Base-by-base conservation (phyloP, 106 monocot species). In the Dioscorea zingiberensis region DNA sequence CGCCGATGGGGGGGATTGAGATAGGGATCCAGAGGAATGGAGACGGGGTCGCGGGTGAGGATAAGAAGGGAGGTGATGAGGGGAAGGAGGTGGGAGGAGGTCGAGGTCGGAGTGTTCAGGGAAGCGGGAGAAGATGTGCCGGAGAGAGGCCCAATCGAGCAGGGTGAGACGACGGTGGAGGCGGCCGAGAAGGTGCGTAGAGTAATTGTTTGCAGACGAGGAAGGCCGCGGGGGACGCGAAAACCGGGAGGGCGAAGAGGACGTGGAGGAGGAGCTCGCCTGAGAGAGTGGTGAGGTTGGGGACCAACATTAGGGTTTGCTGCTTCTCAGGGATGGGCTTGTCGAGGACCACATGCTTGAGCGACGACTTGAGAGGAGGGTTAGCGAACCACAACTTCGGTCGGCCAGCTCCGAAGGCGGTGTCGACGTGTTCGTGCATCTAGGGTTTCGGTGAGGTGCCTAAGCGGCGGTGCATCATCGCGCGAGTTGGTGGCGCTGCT, bases 151-250 rank as follows among this genome's bases (percentile, higher is more conserved):
- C 83, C 82, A 91, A 71, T 81, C 67, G 59, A 77, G 82, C 51
- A 95, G 78, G 45, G 76, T 76, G 57, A 95, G 71, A 22, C 60
- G 55, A 59, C 69, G 87, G 44, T 83, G 85, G 54, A 95, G 91
- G 47, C 82, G 73, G 46, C 83, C 91, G 32, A 78, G 48, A 64
- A 95, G 87, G n/a, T n/a, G n/a, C n/a, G 55, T 78, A 83, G 71
- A 91, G 85, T 85, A 84, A 91, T 22, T 87, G 84, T 67, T 73
- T 79, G 72, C 75, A 91, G 69, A 91, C 94, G 70, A 95, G 87
- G 54, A 85, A 77, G 30, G 78, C 47, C 21, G 79, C 18, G 4
- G 32, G 13, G 18, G 48, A 65, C 59, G 68, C 59, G 17, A 26
- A 22, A 4, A 21, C 47, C 3, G 84, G 83, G 54, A 88, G 56